A percentile compares a stretch with the other conserved stretches of the same genome.
phyloP scores from a whole-genome alignment of 495 filamentous ascomycete species.

The Neurospora sp. region DNA sequence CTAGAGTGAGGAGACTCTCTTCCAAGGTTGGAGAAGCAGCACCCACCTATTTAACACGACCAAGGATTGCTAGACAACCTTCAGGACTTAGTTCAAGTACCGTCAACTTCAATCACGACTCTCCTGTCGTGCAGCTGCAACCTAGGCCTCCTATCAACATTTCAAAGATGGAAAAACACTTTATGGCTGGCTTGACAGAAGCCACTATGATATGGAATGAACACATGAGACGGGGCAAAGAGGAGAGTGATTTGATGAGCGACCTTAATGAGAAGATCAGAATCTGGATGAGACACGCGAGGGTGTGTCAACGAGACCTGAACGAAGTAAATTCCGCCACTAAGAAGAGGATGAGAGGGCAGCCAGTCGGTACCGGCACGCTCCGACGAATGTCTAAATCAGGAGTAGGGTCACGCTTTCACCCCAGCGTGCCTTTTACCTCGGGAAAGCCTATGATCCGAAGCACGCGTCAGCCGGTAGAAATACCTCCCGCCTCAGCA shows the following conservation, averaged over 20 bases:
- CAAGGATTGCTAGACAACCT: neutral
- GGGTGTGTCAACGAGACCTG: slow-evolving; percentile 8
- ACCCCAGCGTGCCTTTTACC: neutral
- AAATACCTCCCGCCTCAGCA: neutral
- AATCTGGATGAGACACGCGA: slow-evolving; percentile 5
- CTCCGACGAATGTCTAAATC: neutral
- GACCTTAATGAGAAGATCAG: slow-evolving; percentile 1
- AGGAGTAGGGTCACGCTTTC: neutral
- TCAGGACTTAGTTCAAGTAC: neutral
- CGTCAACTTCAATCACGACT: neutral
- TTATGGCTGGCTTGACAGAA: slow-evolving; percentile 1
- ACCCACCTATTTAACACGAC: neutral
- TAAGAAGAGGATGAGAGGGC: slow-evolving; percentile 7
- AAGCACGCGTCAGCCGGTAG: neutral
- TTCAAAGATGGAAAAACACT: neutral
- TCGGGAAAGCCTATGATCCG: neutral
- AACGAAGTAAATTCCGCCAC: slow-evolving; percentile 1
- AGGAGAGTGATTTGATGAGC: slow-evolving; percentile 3
- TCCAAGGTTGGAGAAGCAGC: neutral
- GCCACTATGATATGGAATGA: slow-evolving; percentile 18
- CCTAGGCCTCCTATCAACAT: neutral
- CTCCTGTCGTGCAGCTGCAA: neutral
- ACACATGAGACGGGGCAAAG: slow-evolving; percentile 10
- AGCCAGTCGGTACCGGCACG: neutral
- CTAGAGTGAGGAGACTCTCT: slow-evolving; percentile 1